phyloP scores from a whole-genome alignment of 108 stramenopile species.

The Pseudonitzschia multiseries region DNA sequence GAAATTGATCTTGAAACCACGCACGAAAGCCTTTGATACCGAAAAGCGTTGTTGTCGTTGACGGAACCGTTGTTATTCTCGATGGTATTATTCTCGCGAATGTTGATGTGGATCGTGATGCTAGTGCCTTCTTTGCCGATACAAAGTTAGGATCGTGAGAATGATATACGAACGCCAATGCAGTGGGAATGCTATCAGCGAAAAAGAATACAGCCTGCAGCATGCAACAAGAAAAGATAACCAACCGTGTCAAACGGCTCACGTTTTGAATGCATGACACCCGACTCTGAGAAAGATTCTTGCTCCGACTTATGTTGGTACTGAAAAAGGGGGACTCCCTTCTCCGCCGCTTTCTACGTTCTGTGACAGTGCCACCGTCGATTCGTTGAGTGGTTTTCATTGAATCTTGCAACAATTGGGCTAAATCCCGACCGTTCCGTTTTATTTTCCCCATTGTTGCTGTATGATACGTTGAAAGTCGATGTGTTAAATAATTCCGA shows the following conservation, averaged over 20 bases:
- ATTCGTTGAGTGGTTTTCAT: no score
- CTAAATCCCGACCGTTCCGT: neutral
- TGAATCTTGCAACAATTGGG: no score
- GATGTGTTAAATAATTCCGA: no score
- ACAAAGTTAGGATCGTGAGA: conserved; percentile 6
- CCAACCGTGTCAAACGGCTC: neutral
- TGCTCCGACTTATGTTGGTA: neutral
- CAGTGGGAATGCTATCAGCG: neutral
- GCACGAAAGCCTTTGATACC: conserved; percentile 83
- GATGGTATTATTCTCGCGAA: neutral
- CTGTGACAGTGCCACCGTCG: neutral
- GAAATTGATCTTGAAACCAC: conserved; percentile 81
- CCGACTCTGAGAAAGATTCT: neutral
- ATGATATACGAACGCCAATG: neutral
- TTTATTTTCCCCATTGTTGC: no score
- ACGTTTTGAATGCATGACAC: neutral
- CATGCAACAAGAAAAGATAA: neutral
- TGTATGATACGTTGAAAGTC: no score
- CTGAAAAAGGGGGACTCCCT: neutral
- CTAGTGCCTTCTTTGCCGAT: neutral
- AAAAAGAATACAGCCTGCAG: neutral
- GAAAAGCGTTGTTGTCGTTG: conserved; percentile 29
- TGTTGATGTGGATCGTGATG: neutral
- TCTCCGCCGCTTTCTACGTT: neutral
- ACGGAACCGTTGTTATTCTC: neutral